These are phyloP conservation scores for Ceratocystis albifundus DNA, from an alignment of 2,329 filamentous ascomycete species.

Conservation along the genomic window DNA sequence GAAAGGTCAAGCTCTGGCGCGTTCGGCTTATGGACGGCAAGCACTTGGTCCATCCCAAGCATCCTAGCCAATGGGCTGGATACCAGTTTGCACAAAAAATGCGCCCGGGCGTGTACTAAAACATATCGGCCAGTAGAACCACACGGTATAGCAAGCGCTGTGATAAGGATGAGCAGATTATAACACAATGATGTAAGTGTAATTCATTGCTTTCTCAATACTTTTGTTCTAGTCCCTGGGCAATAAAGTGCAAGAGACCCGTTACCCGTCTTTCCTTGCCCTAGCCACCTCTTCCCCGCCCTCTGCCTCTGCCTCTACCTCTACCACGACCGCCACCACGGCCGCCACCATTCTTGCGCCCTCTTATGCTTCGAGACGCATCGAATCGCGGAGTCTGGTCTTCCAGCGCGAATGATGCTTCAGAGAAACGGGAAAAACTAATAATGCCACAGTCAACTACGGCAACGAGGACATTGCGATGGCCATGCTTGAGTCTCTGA, in stretches of 20 bases:
- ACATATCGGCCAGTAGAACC: neutral
- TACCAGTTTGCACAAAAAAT: neutral
- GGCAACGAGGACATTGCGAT: conserved; percentile 71
- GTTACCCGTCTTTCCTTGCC: neutral
- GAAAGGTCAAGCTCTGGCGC: neutral
- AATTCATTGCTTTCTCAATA: neutral
- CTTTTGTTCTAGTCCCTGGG: no score
- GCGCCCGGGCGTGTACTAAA: neutral
- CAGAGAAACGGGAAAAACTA: conserved; percentile 72
- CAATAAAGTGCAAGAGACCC: no score
- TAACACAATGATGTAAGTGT: neutral
- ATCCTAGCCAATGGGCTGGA: neutral
- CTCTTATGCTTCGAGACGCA: conserved; percentile 29
- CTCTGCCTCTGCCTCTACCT: conserved; percentile 32
- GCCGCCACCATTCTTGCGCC: conserved; percentile 32
- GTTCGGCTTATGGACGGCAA: neutral
- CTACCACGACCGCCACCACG: conserved; percentile 34
- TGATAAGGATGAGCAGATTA: no score
- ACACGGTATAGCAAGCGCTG: neutral
- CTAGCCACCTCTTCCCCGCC: conserved; percentile 9
- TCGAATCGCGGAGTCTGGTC: conserved; percentile 51
- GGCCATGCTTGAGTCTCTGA: conserved; percentile 69
- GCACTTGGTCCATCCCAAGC: neutral
- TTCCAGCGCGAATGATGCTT: conserved; percentile 69
- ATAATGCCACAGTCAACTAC: conserved; percentile 83